Percentiles rank a stretch among this genome's conserved stretches.
Conservation (phyloP, 192 early-diverging fungal species). For the Backusella morwellensis region DNA sequence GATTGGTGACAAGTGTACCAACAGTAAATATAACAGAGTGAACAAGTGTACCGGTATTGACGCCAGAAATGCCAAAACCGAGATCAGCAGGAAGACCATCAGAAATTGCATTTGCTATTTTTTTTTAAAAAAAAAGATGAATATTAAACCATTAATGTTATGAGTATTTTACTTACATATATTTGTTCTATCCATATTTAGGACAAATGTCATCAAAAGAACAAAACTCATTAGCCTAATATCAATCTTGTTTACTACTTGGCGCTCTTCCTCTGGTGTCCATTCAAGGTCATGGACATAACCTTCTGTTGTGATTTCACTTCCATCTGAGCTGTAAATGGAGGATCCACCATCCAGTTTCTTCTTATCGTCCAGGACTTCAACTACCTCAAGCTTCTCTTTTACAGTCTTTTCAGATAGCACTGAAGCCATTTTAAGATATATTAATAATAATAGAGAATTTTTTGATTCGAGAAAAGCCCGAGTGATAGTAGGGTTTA, state of each 20-base stretch:
- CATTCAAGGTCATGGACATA: conserved; percentile 38
- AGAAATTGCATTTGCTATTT: conserved; percentile 41
- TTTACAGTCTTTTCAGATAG: background rate
- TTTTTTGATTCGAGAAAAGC: too few relatives aligned
- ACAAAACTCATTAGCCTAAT: conserved; percentile 53
- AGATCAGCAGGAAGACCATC: conserved; percentile 46
- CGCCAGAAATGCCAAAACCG: conserved; percentile 24
- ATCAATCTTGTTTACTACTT: conserved; percentile 35
- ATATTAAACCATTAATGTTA: background rate
- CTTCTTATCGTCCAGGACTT: background rate
- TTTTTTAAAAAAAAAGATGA: background rate
- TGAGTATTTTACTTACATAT: conserved; percentile 11
- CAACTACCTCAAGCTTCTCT: background rate
- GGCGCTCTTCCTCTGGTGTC: conserved; percentile 49
- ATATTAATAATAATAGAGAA: background rate
- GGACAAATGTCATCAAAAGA: conserved; percentile 40
- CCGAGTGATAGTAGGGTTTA: background rate
- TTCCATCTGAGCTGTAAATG: background rate
- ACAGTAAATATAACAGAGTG: conserved; percentile 33
- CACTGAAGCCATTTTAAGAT: background rate
- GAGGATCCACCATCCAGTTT: background rate
- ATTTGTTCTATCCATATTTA: conserved; percentile 30
- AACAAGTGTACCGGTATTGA: conserved; percentile 42
- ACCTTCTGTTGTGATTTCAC: conserved; percentile 2
- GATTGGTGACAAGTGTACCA: conserved; percentile 48